A percentile compares a stretch with the other conserved stretches of the same genome.
Evolutionary conservation across 441 rosid genomes (phyloP).

Genomic region (Eruca vesicaria): DNA sequence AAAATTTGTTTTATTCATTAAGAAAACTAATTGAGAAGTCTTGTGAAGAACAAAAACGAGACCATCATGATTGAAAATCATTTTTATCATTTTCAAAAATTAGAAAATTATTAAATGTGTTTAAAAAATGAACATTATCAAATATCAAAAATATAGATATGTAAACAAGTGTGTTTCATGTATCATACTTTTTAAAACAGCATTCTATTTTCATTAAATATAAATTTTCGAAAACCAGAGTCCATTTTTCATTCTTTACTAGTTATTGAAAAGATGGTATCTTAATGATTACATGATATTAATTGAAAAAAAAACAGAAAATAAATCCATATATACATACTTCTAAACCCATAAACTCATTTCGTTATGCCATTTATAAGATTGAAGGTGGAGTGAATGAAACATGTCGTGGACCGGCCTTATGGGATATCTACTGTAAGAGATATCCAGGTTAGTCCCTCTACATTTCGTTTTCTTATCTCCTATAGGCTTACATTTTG

Average conservation of each 20-base stretch:
- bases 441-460: slow-evolving; percentile 42
- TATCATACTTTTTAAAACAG: background rate
- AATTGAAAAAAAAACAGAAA: background rate
- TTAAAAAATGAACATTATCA: background rate
- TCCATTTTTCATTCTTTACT: background rate
- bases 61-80: background rate
- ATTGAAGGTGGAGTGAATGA: slow-evolving; percentile 63
- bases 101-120: no score
- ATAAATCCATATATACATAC: background rate
- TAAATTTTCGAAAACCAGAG: background rate
- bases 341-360: background rate
- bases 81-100: background rate
- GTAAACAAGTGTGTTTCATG: background rate
- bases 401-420: slow-evolving; percentile 51
- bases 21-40: background rate
- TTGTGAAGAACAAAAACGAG: background rate
- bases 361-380: slow-evolving; percentile 26
- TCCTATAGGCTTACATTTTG: background rate
- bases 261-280: background rate
- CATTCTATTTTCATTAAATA: background rate
- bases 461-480: background rate
- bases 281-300: background rate
- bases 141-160: background rate
- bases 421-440: slow-evolving; percentile 60
- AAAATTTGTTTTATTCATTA: background rate